Evolutionary conservation across 1,284 basidiomycete genomes (phyloP).

Genomic region (Xanthoconium separans): DNA sequence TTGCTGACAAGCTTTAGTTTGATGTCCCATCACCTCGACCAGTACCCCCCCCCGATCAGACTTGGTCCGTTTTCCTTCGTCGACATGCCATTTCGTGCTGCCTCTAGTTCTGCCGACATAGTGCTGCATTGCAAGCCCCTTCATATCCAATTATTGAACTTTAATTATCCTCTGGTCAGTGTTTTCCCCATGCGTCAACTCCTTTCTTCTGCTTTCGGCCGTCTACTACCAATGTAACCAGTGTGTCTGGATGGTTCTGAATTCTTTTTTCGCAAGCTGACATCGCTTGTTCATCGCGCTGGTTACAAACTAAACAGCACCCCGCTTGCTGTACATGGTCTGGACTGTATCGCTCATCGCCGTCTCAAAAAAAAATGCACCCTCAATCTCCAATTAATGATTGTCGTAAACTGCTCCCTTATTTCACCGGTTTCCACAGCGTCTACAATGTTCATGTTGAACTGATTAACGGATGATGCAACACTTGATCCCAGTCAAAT

Average conservation of each 20-base stretch:
- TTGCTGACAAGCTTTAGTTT: constrained; percentile 22
- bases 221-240: neutral
- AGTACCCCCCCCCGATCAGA: neutral
- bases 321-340: neutral
- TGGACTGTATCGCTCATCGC: constrained; percentile 5
- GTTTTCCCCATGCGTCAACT: constrained; percentile 11
- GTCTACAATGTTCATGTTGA: neutral
- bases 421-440: constrained; percentile 15
- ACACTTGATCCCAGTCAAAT: constrained; percentile 4
- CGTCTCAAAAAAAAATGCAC: constrained; percentile 1
- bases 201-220: neutral
- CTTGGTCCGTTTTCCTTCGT: constrained; percentile 7
- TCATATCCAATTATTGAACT: constrained; percentile 32
- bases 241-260: constrained; percentile 7
- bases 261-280: constrained; percentile 4
- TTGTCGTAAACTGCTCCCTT: constrained; percentile 23
- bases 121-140: neutral
- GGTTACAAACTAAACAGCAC: neutral
- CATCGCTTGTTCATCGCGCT: neutral
- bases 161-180: constrained; percentile 11
- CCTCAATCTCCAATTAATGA: constrained; percentile 17
- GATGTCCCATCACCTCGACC: constrained; percentile 4
- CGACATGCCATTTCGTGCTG: constrained; percentile 11
- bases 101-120: constrained; percentile 7
- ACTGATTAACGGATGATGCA: constrained; percentile 1